Evolutionary conservation across 805 yeast genomes (phyloP), one percentile per base, ranked within the genome.

Genomic region (Nematodospora valgi): DNA sequence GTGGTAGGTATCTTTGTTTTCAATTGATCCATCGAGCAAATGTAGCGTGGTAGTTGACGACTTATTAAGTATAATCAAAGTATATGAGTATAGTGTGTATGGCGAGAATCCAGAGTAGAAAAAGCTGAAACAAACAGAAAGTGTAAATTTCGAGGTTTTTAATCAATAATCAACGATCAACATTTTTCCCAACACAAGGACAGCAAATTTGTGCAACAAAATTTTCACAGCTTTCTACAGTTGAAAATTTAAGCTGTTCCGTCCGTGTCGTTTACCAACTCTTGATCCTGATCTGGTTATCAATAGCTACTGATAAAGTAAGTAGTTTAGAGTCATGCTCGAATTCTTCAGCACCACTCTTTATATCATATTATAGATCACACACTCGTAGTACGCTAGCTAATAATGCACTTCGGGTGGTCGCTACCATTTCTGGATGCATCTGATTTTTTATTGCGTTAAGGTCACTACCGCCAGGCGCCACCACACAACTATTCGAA

Each of bases 11-110:
- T 13, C 21, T 26, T 29, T 6, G 31, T 11, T 20, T 33, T 34
- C 19, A 41, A 27, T 6, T 41, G 31, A 9, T 40, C 28, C 13
- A 44, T n/a, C n/a, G n/a, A n/a, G n/a, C n/a, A n/a, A n/a, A n/a
- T n/a, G n/a, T n/a, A n/a, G n/a, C n/a, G n/a, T n/a, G n/a, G n/a
- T n/a, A n/a, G n/a, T n/a, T n/a, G n/a, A n/a, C n/a, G n/a, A n/a
- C n/a, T n/a, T n/a, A n/a, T n/a, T n/a, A n/a, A n/a, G n/a, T n/a
- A n/a, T 20, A 9, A 20, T 20, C 6, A 20, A 20, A 20, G 22
- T 20, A 7, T 6, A 20, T 20, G 22, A 20, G 6, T 20, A 20
- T 20, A 7, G 22, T 20, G 16, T 15, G n/a, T 28, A 17, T 20
- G 24, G 13, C n/a, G 13, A 14, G 23, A 20, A 28, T 8, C 6